Conservation (phyloP, 768 basidiomycete genomes). For the Phanerodontia chrysosporium region DNA sequence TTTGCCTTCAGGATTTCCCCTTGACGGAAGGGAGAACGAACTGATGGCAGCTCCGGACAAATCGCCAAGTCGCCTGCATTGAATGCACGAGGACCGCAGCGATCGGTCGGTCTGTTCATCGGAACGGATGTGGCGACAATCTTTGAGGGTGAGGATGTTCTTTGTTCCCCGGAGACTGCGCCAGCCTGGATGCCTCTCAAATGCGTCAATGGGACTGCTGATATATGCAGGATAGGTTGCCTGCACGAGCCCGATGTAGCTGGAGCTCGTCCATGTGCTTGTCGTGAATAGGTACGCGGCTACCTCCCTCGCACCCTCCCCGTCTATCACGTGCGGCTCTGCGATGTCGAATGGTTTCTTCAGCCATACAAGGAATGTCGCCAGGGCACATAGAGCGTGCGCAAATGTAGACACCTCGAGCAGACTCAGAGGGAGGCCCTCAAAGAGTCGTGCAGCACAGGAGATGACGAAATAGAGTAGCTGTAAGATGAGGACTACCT, state of each 20-base stretch:
- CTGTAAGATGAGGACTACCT: slow-evolving; percentile 29
- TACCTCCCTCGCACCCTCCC: not conserved
- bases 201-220: no score
- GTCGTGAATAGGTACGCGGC: not conserved
- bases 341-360: slow-evolving; percentile 34
- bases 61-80: no score
- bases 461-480: slow-evolving; percentile 30
- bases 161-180: no score
- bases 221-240: no score
- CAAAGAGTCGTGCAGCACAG: slow-evolving; percentile 20
- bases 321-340: slow-evolving; percentile 4
- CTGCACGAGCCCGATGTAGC: not conserved
- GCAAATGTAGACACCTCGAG: slow-evolving; percentile 34
- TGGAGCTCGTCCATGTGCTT: not conserved
- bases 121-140: no score
- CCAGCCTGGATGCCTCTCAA: no score
- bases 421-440: slow-evolving; percentile 25
- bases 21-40: no score
- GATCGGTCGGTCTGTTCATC: no score
- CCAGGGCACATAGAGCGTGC: slow-evolving; percentile 27
- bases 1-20: no score
- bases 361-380: slow-evolving; percentile 35
- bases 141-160: no score
- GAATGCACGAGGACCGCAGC: no score
- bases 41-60: no score